Conservation (phyloP, 2,329 filamentous ascomycete genomes). For the Albifimbria verrucaria region DNA sequence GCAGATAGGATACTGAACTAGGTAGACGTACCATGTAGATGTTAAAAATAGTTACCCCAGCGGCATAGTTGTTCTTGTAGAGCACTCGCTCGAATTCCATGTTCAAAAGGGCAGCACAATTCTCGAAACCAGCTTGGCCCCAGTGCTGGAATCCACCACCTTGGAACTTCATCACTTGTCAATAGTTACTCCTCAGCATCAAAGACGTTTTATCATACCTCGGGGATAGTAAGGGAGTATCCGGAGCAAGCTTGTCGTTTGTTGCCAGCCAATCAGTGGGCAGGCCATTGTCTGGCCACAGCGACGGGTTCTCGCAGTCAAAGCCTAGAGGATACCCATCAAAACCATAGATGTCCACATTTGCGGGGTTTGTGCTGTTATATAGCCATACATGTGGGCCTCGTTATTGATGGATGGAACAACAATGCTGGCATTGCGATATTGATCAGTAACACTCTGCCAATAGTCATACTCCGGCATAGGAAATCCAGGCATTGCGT, state of each 20-base stretch:
- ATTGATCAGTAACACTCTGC: slow-evolving; percentile 61
- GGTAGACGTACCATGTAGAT: slow-evolving; percentile 60
- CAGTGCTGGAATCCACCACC: slow-evolving; percentile 42
- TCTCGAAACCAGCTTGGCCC: slow-evolving; percentile 65
- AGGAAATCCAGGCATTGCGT: slow-evolving; percentile 15
- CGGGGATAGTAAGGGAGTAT: slow-evolving; percentile 65
- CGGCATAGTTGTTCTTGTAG: slow-evolving; percentile 67
- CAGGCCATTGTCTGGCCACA: slow-evolving; percentile 56
- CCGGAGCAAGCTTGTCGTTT: slow-evolving; percentile 60
- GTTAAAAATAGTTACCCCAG: slow-evolving; percentile 62
- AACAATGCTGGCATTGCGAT: slow-evolving; percentile 59
- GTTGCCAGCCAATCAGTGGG: slow-evolving; percentile 52
- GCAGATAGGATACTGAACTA: neutral
- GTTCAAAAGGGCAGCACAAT: slow-evolving; percentile 61
- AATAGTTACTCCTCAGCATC: neutral
- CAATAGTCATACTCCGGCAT: slow-evolving; percentile 64
- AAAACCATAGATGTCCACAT: slow-evolving; percentile 38
- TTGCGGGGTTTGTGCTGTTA: slow-evolving; percentile 13
- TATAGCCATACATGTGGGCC: slow-evolving; percentile 36
- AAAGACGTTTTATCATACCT: slow-evolving; percentile 28
- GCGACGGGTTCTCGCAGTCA: slow-evolving; percentile 41
- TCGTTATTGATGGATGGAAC: slow-evolving; percentile 72
- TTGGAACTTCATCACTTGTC: neutral
- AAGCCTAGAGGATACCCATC: slow-evolving; percentile 43
- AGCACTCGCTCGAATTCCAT: slow-evolving; percentile 69